A percentile compares a stretch with the other conserved stretches of the same genome.
These are phyloP conservation scores for Populus simonii DNA, from an alignment of 345 rosid genomes.

Conservation along the genomic window DNA sequence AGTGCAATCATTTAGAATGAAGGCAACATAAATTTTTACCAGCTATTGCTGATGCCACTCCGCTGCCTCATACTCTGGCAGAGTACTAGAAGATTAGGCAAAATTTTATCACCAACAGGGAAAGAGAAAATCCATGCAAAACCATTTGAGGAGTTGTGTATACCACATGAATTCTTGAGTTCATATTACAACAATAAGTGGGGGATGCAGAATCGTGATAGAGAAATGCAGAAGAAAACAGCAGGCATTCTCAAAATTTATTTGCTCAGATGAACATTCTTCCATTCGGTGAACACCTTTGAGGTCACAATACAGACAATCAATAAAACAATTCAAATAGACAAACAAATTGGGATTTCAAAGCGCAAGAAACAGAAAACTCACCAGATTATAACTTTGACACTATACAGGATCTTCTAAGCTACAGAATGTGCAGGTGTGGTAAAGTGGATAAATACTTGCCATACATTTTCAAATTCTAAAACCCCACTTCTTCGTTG, in stretches of 20 bases:
- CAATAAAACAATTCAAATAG: constrained; percentile 27
- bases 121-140: no score
- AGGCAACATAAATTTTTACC: neutral
- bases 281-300: constrained; percentile 20
- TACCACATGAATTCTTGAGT: neutral
- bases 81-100: neutral
- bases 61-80: neutral
- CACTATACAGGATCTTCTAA: constrained; percentile 56
- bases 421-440: constrained; percentile 43
- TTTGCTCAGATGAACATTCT: constrained; percentile 28
- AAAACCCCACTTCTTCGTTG: constrained; percentile 89
- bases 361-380: constrained; percentile 13
- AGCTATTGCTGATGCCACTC: neutral
- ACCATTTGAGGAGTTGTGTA: neutral
- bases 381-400: constrained; percentile 36
- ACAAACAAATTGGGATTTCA: constrained; percentile 22
- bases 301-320: constrained; percentile 35
- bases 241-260: constrained; percentile 21
- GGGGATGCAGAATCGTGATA: neutral
- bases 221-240: neutral
- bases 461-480: constrained; percentile 42
- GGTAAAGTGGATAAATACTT: constrained; percentile 19
- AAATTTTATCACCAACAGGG: no score
- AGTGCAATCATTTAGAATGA: neutral
- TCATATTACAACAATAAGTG: neutral